Evolutionary conservation across 306 rosid genomes (phyloP).

Genomic region (Trifolium pratense): DNA sequence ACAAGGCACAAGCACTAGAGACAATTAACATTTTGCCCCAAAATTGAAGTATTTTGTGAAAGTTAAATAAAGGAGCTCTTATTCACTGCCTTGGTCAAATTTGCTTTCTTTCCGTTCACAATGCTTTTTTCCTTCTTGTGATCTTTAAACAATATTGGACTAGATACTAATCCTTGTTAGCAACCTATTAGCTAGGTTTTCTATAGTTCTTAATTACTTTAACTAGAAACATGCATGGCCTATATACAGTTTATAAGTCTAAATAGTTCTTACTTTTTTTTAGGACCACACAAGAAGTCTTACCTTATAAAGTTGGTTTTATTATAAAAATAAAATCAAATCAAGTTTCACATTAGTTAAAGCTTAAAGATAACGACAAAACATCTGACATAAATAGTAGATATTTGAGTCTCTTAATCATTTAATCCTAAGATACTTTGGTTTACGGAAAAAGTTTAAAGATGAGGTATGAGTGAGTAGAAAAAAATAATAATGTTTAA

Average conservation of each 20-base stretch:
- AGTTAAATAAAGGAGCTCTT: slow-evolving; percentile 41
- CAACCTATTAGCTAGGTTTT: slow-evolving; percentile 3
- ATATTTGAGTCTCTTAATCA: no score
- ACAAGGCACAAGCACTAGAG: slow-evolving; percentile 49
- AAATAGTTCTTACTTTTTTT: neutral
- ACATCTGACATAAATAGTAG: no score
- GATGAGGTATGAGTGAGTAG: no score
- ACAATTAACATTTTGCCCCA: slow-evolving; percentile 44
- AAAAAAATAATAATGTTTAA: neutral
- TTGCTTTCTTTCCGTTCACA: slow-evolving; percentile 43
- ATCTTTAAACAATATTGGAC: slow-evolving; percentile 23
- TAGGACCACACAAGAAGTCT: neutral
- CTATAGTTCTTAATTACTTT: neutral
- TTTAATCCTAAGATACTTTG: no score
- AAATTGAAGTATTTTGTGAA: slow-evolving; percentile 32
- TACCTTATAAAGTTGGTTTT: neutral
- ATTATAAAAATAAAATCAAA: no score
- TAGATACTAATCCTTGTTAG: neutral
- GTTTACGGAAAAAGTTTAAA: no score
- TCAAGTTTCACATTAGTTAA: neutral
- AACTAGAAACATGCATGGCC: neutral
- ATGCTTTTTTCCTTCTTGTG: slow-evolving; percentile 20
- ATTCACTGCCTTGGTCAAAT: slow-evolving; percentile 43
- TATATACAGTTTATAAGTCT: neutral
- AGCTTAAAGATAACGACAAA: neutral